Conservation (phyloP, 495 filamentous ascomycete genomes). For the Penicillium simplicissimum region DNA sequence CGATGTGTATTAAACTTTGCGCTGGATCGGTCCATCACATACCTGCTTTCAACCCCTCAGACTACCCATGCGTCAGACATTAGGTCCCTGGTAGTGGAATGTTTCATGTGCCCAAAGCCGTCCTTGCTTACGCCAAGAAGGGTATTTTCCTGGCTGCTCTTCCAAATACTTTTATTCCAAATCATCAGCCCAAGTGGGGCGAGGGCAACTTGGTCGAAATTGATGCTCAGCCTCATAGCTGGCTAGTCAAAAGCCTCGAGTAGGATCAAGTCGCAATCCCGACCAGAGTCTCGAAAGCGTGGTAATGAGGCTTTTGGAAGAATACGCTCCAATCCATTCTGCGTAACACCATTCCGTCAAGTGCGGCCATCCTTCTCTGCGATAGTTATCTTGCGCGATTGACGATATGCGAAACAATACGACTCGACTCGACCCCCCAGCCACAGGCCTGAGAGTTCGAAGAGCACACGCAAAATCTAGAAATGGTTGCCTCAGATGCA, state of each 20-base stretch:
- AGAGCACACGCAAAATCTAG: slow-evolving; percentile 39
- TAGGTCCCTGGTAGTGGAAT: too few species aligned
- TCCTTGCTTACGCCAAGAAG: neutral
- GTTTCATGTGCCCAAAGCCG: neutral
- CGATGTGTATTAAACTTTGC: too few species aligned
- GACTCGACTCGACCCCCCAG: neutral
- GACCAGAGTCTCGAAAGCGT: neutral
- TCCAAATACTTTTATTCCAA: neutral
- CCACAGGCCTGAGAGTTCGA: slow-evolving; percentile 23
- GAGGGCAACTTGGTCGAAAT: neutral
- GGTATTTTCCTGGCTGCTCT: neutral
- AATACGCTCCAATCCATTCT: neutral
- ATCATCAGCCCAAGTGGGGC: neutral
- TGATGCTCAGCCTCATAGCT: neutral
- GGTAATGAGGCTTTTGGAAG: neutral
- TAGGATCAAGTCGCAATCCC: neutral
- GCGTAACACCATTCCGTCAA: neutral
- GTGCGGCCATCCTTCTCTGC: neutral
- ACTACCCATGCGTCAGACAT: too few species aligned
- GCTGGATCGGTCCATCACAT: too few species aligned
- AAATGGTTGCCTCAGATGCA: slow-evolving; percentile 38
- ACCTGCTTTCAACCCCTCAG: too few species aligned
- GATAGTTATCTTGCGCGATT: neutral
- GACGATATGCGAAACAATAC: neutral
- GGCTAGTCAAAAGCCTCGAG: neutral